Evolutionary conservation across 2,329 filamentous ascomycete genomes (phyloP).

Genomic region (Trichoderma sp.): DNA sequence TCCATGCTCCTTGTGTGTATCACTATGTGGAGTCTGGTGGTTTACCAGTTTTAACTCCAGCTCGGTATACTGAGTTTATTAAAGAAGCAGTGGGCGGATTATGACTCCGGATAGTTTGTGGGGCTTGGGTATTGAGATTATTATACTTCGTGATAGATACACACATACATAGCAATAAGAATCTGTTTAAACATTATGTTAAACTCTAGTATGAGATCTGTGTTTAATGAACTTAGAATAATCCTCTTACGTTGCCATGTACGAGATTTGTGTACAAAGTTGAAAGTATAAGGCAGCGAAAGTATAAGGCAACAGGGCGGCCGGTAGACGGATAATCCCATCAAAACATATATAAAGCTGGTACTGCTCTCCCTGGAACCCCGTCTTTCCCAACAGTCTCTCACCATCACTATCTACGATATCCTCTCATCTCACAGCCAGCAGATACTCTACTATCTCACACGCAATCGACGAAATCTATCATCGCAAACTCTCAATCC

Average conservation of each 20-base stretch:
- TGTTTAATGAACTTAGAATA: background rate
- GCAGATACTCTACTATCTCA: background rate
- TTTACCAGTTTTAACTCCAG: background rate
- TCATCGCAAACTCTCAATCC: background rate
- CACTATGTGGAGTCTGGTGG: background rate
- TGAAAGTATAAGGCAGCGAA: background rate
- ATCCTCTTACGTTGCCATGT: background rate
- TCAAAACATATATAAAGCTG: background rate
- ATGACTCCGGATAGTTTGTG: background rate
- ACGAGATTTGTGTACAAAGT: background rate
- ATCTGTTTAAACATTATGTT: background rate
- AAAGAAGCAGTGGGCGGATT: background rate
- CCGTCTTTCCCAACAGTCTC: background rate
- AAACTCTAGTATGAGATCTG: background rate
- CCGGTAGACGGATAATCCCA: background rate
- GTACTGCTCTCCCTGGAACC: background rate
- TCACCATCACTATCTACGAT: background rate
- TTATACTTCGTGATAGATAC: background rate
- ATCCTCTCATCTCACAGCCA: background rate
- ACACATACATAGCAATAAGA: rapidly evolving
- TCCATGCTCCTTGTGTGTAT: background rate
- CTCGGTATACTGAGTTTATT: background rate
- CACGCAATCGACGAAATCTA: rapidly evolving
- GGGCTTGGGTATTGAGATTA: background rate
- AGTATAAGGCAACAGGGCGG: background rate